Conservation (phyloP, 495 filamentous ascomycete genomes). For the Neurospora sp. region DNA sequence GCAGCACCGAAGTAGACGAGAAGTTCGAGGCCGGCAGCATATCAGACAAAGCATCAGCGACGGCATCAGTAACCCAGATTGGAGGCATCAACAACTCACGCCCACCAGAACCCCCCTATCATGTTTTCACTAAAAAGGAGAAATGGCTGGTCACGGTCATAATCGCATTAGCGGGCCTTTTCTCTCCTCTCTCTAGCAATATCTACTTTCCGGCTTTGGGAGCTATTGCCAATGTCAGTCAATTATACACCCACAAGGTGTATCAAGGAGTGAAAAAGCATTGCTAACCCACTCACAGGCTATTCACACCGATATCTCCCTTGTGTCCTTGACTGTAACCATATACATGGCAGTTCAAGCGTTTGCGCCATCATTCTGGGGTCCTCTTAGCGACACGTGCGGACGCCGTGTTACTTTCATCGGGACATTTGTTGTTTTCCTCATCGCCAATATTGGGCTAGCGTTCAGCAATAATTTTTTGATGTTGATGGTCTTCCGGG, state of each 20-base stretch:
- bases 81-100: neutral
- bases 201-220: constrained; percentile 28
- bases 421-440: constrained; percentile 41
- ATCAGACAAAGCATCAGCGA: neutral
- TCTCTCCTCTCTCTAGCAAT: constrained; percentile 28
- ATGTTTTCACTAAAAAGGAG: constrained; percentile 22
- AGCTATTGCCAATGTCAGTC: constrained; percentile 10
- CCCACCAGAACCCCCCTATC: constrained; percentile 7
- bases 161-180: constrained; percentile 27
- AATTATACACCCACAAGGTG: neutral
- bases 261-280: neutral
- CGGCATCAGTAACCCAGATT: neutral
- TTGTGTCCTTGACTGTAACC: constrained; percentile 18
- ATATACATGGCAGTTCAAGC: constrained; percentile 24
- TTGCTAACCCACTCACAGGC: neutral
- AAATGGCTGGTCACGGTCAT: constrained; percentile 29
- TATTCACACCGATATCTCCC: constrained; percentile 5
- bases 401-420: constrained; percentile 33
- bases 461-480: constrained; percentile 39
- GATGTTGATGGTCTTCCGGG: constrained; percentile 39
- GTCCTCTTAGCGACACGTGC: constrained; percentile 16
- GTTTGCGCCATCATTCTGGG: constrained; percentile 20
- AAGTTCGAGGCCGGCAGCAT: neutral
- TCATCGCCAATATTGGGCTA: constrained; percentile 41
- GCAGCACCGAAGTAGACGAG: constrained; percentile 2